Evolutionary conservation across 768 basidiomycete genomes (phyloP).

Genomic region (Serpula lacrymans): DNA sequence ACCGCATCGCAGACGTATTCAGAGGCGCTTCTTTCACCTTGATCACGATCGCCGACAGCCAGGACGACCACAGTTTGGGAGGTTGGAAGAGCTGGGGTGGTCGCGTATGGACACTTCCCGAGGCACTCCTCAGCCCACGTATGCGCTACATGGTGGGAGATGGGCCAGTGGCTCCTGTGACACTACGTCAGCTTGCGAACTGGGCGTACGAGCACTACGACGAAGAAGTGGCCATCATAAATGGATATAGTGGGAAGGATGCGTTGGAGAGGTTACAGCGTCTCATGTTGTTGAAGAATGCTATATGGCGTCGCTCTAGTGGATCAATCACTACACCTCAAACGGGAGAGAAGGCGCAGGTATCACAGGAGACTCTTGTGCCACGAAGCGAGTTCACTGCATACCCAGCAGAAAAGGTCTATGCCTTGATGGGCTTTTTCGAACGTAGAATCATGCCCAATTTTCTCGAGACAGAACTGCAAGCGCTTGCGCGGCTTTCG

Average conservation of each 20-base stretch:
- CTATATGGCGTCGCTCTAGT: constrained; percentile 16
- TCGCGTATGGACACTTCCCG: constrained; percentile 15
- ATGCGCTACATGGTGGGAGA: constrained; percentile 9
- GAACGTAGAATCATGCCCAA: constrained; percentile 17
- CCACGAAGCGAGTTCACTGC: constrained; percentile 3
- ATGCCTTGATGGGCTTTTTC: constrained; percentile 21
- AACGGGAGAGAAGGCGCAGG: not conserved
- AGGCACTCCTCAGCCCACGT: constrained; percentile 9
- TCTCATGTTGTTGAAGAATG: constrained; percentile 12
- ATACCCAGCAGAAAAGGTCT: constrained; percentile 16
- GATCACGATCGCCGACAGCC: constrained; percentile 8
- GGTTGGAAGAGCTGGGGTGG: constrained; percentile 16
- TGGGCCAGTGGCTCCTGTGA: constrained; percentile 12
- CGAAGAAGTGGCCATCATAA: constrained; percentile 18
- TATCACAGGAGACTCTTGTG: not conserved
- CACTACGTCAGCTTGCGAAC: constrained; percentile 20
- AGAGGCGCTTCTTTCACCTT: constrained; percentile 11
- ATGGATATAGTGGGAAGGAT: constrained; percentile 9
- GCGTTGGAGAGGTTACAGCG: constrained; percentile 13
- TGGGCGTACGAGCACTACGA: constrained; percentile 14
- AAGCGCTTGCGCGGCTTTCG: constrained; percentile 14
- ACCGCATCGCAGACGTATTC: constrained; percentile 18
- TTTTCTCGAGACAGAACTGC: constrained; percentile 10
- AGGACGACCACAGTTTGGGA: not conserved
- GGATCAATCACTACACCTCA: constrained; percentile 12